Percentiles rank a stretch among this genome's conserved stretches.
phyloP scores from a whole-genome alignment of 192 early-diverging fungal genomes.

The Coemansia sp. region DNA sequence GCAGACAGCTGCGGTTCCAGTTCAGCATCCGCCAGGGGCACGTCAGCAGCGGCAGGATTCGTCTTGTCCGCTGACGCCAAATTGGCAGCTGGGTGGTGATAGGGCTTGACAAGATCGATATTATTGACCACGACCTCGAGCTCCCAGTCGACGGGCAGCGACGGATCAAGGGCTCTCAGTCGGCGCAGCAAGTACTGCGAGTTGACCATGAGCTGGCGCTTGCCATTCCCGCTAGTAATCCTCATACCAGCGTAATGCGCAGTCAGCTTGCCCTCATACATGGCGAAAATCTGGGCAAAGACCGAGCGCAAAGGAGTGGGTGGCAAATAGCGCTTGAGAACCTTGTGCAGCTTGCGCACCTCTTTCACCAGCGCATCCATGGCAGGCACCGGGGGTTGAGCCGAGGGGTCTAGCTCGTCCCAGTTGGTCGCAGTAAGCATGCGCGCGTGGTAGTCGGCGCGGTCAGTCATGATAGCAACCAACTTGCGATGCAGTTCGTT shows the following conservation, averaged over 20 bases:
- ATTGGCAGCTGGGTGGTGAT: neutral
- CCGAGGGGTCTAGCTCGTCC: slow-evolving; percentile 29
- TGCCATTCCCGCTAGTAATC: slow-evolving; percentile 40
- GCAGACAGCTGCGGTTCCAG: too few species aligned
- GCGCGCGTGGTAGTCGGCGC: slow-evolving; percentile 72
- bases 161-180: slow-evolving; percentile 61
- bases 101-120: slow-evolving; percentile 60
- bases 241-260: slow-evolving; percentile 20
- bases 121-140: slow-evolving; percentile 79
- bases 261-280: slow-evolving; percentile 71
- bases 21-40: too few species aligned
- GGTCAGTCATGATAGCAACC: slow-evolving; percentile 92
- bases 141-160: slow-evolving; percentile 69
- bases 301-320: slow-evolving; percentile 64
- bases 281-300: slow-evolving; percentile 72
- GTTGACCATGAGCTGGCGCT: slow-evolving; percentile 69
- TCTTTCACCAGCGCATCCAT: slow-evolving; percentile 90
- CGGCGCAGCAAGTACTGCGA: slow-evolving; percentile 66
- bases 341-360: slow-evolving; percentile 83
- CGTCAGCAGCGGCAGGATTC: too few species aligned
- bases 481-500: slow-evolving; percentile 85
- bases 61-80: too few species aligned
- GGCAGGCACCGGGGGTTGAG: slow-evolving; percentile 45
- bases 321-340: slow-evolving; percentile 83
- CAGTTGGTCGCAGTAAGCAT: slow-evolving; percentile 60